These are phyloP conservation scores for Pistacia vera DNA, from an alignment of 345 rosid species.

Conservation along the genomic window DNA sequence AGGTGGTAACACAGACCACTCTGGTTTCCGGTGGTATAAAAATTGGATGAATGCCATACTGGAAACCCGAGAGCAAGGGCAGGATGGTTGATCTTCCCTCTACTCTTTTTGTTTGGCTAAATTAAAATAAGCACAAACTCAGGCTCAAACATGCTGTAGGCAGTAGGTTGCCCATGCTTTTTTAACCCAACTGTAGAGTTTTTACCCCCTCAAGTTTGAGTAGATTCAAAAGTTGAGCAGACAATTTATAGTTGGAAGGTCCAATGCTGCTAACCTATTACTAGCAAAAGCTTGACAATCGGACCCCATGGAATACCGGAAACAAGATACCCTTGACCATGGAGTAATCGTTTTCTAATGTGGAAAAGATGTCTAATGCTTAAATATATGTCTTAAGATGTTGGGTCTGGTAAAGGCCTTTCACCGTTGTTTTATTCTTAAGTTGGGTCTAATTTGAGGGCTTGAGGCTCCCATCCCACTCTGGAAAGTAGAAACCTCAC, in stretches of 20 bases:
- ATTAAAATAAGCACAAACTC: background rate
- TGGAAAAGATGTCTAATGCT: background rate
- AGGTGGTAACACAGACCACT: background rate
- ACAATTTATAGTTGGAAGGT: background rate
- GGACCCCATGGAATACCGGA: slow-evolving; percentile 15
- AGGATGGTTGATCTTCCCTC: background rate
- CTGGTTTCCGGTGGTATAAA: background rate
- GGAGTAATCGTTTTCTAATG: too few species aligned
- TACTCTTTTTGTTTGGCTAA: background rate
- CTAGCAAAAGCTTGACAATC: background rate
- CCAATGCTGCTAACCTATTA: background rate
- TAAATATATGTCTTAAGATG: background rate
- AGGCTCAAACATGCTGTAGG: background rate
- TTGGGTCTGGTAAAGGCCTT: too few species aligned
- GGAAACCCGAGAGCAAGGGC: background rate
- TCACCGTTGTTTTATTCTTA: background rate
- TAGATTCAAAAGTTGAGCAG: background rate
- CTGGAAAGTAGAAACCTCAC: slow-evolving; percentile 11
- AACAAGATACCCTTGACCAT: background rate
- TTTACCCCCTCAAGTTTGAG: background rate
- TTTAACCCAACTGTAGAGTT: background rate
- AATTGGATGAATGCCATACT: background rate
- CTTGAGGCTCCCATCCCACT: background rate
- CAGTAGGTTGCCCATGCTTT: background rate
- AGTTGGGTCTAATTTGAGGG: background rate